phyloP scores from a whole-genome alignment of 192 early-diverging fungal species.

The Coemansia sp. region DNA sequence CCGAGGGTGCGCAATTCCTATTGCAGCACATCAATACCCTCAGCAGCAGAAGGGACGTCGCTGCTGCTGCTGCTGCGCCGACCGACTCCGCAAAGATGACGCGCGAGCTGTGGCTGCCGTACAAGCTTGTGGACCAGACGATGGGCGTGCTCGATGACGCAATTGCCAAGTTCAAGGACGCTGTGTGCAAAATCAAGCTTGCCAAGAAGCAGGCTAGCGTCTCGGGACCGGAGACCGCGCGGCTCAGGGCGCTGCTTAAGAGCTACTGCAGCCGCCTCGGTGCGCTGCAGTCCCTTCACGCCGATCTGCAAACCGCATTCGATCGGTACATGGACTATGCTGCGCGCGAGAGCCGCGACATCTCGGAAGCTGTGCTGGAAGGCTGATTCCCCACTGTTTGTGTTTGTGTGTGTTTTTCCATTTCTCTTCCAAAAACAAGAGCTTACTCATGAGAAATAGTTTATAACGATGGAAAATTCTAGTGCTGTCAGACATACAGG shows the following conservation, averaged over 20 bases:
- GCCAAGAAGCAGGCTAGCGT: slow-evolving; percentile 19
- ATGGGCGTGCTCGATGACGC: slow-evolving; percentile 39
- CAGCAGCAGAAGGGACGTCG: slow-evolving; percentile 4
- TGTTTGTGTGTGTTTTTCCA: too few species aligned
- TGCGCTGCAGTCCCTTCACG: slow-evolving; percentile 27
- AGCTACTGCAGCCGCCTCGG: slow-evolving; percentile 39
- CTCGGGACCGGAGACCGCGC: neutral
- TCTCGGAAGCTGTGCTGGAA: slow-evolving; percentile 18
- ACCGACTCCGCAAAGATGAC: slow-evolving; percentile 14
- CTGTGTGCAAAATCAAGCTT: slow-evolving; percentile 32
- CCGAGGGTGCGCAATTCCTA: slow-evolving; percentile 46
- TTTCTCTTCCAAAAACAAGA: too few species aligned
- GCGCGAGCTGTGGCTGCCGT: slow-evolving; percentile 53
- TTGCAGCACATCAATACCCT: slow-evolving; percentile 41
- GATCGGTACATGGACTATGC: slow-evolving; percentile 49
- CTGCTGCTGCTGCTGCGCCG: neutral
- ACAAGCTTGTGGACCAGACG: slow-evolving; percentile 51
- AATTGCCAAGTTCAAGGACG: slow-evolving; percentile 38
- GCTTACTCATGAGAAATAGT: too few species aligned
- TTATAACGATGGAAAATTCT: too few species aligned
- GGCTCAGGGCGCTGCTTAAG: slow-evolving; percentile 27
- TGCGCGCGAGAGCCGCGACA: slow-evolving; percentile 40
- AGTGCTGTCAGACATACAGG: slow-evolving; percentile 29
- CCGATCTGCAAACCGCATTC: slow-evolving; percentile 16
- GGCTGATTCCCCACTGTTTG: too few species aligned